Conservation (phyloP, 257 asterid genomes). For the Solanum dulcamara region DNA sequence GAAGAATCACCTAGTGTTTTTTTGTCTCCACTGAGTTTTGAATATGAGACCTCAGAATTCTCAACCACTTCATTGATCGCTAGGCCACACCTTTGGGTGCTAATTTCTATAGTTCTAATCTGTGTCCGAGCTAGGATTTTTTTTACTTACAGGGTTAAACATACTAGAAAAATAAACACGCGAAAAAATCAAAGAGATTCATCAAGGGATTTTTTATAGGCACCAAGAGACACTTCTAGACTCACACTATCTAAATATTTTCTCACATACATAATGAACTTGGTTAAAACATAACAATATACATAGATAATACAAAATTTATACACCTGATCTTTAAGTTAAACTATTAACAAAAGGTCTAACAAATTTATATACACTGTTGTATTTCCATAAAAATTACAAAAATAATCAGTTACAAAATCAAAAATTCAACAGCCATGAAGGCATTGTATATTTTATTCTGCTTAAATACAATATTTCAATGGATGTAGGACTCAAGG, state of each 20-base stretch:
- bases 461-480: not conserved
- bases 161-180: not conserved
- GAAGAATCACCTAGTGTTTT: too few species aligned
- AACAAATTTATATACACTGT: not conserved
- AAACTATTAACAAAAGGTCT: not conserved
- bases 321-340: not conserved
- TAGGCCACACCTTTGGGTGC: too few species aligned
- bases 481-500: not conserved
- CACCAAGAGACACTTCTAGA: too few species aligned
- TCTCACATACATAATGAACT: not conserved
- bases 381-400: not conserved
- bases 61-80: too few species aligned
- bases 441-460: not conserved
- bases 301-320: not conserved
- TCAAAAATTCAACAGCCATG: not conserved
- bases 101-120: not conserved
- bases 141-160: too few species aligned
- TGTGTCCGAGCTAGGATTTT: not conserved
- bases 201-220: too few species aligned
- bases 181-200: not conserved
- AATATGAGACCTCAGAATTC: too few species aligned
- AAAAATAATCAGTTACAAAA: not conserved
- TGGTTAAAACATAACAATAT: not conserved
- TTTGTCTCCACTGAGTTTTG: too few species aligned
- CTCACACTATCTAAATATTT: too few species aligned